Percentiles rank a stretch among this genome's conserved stretches.
Conservation (phyloP, 2,329 filamentous ascomycete genomes). For the Tolypocladium tundrense region DNA sequence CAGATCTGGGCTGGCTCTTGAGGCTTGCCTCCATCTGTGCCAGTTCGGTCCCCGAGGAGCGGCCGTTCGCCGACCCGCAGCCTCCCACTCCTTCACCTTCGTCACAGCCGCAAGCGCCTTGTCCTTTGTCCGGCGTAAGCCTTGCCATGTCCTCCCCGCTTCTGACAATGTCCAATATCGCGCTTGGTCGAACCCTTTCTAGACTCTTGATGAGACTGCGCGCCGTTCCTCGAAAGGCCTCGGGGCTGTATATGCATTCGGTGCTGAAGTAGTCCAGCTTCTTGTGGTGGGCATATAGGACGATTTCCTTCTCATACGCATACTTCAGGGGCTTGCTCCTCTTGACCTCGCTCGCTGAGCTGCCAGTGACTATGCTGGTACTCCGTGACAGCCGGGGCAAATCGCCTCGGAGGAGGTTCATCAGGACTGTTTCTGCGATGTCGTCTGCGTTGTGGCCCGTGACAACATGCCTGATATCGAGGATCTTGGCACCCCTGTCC, state of each 20-base stretch:
- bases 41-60: slow-evolving; percentile 65
- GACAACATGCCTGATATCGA: slow-evolving; percentile 86
- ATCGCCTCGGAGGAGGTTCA: slow-evolving; percentile 91
- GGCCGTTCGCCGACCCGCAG: slow-evolving; percentile 57
- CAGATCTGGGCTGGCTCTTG: slow-evolving; percentile 9
- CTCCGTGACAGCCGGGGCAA: slow-evolving; percentile 77
- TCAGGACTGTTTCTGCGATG: slow-evolving; percentile 91
- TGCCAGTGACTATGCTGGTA: slow-evolving; percentile 79
- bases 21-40: slow-evolving; percentile 60
- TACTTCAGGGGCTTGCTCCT: slow-evolving; percentile 96
- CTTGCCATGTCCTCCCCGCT: slow-evolving; percentile 95
- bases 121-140: slow-evolving; percentile 37
- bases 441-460: slow-evolving; percentile 98
- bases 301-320: slow-evolving; percentile 98
- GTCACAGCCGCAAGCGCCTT: slow-evolving; percentile 25
- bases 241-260: slow-evolving; percentile 95
- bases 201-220: slow-evolving; percentile 89
- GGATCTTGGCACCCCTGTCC: slow-evolving; percentile 78
- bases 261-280: slow-evolving; percentile 97
- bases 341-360: slow-evolving; percentile 75
- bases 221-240: slow-evolving; percentile 90
- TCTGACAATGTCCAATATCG: slow-evolving; percentile 86
- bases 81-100: slow-evolving; percentile 44
- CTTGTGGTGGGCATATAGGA: slow-evolving; percentile 93
- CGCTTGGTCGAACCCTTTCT: slow-evolving; percentile 84